A percentile compares a stretch with the other conserved stretches of the same genome.
Evolutionary conservation across 257 asterid genomes (phyloP).

Genomic region (Pogostemon cablin): DNA sequence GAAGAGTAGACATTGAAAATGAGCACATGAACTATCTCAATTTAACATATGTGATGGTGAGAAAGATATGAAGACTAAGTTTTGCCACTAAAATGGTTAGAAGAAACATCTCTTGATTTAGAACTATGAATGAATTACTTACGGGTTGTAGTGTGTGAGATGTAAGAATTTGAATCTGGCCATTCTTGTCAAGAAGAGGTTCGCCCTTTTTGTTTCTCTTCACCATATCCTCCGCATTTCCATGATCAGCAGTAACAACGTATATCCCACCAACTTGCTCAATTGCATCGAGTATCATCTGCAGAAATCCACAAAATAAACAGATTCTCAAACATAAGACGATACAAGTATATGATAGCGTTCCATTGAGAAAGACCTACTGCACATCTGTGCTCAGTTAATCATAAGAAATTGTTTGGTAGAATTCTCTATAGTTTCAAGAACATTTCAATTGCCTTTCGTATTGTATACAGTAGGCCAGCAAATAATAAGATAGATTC

Average conservation of each 20-base stretch:
- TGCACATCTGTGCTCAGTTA: too few relatives aligned
- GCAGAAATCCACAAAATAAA: conserved; percentile 12
- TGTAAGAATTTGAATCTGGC: conserved; percentile 81
- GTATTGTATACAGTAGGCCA: too few relatives aligned
- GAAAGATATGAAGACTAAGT: too few relatives aligned
- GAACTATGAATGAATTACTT: conserved; percentile 36
- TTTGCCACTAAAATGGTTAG: neutral
- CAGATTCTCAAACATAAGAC: neutral
- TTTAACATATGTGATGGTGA: too few relatives aligned
- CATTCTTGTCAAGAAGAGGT: conserved; percentile 84
- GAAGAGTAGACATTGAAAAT: neutral
- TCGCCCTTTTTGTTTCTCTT: conserved; percentile 95
- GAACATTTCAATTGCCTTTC: too few relatives aligned
- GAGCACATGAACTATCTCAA: neutral
- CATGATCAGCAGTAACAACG: conserved; percentile 97
- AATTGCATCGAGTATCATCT: conserved; percentile 89
- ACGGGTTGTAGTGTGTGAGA: conserved; percentile 93
- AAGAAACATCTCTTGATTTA: too few relatives aligned
- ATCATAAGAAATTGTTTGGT: too few relatives aligned
- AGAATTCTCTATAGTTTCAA: too few relatives aligned
- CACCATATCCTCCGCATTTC: conserved; percentile 99
- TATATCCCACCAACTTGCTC: conserved; percentile 95
- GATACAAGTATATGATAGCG: too few relatives aligned
- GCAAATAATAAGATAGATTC: too few relatives aligned
- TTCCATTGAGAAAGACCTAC: too few relatives aligned